Conservation (phyloP, 2,329 filamentous ascomycete genomes). For the Alternaria gaisen region DNA sequence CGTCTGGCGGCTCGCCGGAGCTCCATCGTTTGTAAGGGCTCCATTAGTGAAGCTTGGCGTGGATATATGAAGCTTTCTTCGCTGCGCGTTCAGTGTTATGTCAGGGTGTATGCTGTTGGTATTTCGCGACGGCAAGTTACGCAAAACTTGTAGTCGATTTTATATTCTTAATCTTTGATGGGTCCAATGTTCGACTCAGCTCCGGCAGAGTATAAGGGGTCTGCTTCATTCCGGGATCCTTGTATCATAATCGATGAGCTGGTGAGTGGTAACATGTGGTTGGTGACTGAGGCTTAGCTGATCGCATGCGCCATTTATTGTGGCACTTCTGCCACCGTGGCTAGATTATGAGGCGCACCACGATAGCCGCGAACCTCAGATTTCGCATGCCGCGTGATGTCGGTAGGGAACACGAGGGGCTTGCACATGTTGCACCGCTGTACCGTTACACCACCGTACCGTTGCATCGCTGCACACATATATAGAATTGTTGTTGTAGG, state of each 20-base stretch:
- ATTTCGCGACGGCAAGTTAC: constrained; percentile 1
- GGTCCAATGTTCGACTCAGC: not conserved
- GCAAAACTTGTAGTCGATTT: not conserved
- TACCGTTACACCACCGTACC: not conserved
- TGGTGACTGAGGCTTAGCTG: constrained; percentile 25
- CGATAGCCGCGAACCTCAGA: constrained; percentile 3
- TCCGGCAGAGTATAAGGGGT: not conserved
- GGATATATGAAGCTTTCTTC: constrained; percentile 24
- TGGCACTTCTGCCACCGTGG: constrained; percentile 19
- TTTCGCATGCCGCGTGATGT: constrained; percentile 2
- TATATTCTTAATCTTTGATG: not conserved
- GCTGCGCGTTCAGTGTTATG: constrained; percentile 11
- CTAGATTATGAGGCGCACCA: constrained; percentile 8
- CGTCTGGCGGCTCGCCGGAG: constrained; percentile 34
- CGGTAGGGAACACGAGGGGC: not conserved
- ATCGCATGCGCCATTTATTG: constrained; percentile 29
- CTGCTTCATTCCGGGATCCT: not conserved
- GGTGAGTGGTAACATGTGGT: constrained; percentile 16
- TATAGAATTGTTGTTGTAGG: not conserved
- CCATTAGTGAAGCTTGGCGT: constrained; percentile 36
- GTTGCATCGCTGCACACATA: not conserved
- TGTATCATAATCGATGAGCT: constrained; percentile 10
- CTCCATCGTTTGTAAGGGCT: constrained; percentile 25
- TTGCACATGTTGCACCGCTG: not conserved
- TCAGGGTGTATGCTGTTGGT: not conserved